Evolutionary conservation across 306 rosid species (phyloP), one percentile per base, ranked within the genome.

Genomic region (Rosa chinensis): DNA sequence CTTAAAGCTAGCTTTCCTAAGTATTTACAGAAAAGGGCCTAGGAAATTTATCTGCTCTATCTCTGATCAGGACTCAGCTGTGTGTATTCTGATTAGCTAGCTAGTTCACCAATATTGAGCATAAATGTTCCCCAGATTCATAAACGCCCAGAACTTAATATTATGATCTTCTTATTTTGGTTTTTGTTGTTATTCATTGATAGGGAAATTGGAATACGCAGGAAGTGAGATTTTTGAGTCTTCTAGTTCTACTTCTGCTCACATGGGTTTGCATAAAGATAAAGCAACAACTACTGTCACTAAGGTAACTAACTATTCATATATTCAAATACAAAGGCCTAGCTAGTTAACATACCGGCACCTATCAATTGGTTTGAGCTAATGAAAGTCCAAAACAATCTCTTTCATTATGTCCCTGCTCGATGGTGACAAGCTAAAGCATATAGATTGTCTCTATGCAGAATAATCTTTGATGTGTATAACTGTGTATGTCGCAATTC

Each of bases 191-290:
- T 53, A 50, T 21, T 64, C 45, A 68, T 42, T 73, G 42, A 84
- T 76, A 75, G 75, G 85, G 79, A 66, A 10, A 5, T n/a, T 75
- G 82, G 80, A 21, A 76, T 70, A 56, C 28, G 88, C 71, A 64
- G 82, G 86, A 47, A 48, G 70, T 76, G 84, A 74, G 76, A 76
- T 48, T 61, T 52, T 74, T 79, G 76, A 55, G 79, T 73, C 77
- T 43, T 66, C 48, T 72, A 23, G 43, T 10, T n/a, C 68, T 35
- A 14, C 44, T 18, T 18, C 72, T 67, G 8, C 25, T 79, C 77
- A 73, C 70, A 50, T 50, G 86, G 81, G 70, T 66, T 84, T 84
- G 84, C 77, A 62, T 76, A 82, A 78, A 50, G 69, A 68, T 82
- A 82, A 80, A 50, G 58, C 79, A 73, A 77, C 79, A 76, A 78